Evolutionary conservation across 768 basidiomycete species (phyloP).

Genomic region (Boletus huronensis): DNA sequence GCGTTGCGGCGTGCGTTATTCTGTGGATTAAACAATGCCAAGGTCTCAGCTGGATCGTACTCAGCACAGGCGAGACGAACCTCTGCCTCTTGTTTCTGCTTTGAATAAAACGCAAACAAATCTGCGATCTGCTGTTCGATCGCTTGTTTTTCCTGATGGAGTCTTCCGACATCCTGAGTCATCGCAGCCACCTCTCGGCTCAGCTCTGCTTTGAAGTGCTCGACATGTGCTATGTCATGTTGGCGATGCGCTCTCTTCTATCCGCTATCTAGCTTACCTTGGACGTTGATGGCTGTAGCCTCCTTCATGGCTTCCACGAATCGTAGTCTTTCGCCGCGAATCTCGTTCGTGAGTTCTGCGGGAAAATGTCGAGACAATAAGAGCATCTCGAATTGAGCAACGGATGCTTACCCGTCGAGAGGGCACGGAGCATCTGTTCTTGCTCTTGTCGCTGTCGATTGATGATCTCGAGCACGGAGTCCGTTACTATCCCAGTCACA

Average conservation of each 20-base stretch:
- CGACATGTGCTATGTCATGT: slow-evolving; percentile 63
- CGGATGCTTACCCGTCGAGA: slow-evolving; percentile 55
- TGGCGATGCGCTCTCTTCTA: background rate
- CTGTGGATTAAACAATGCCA: slow-evolving; percentile 10
- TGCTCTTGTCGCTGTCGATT: slow-evolving; percentile 71
- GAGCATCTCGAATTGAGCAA: background rate
- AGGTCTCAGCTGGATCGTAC: background rate
- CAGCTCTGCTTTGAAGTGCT: slow-evolving; percentile 82
- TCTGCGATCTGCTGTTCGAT: slow-evolving; percentile 72
- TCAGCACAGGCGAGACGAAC: slow-evolving; percentile 12
- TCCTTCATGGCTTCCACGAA: slow-evolving; percentile 97
- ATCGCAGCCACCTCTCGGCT: slow-evolving; percentile 69
- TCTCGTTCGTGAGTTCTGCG: slow-evolving; percentile 76
- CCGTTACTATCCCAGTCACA: slow-evolving; percentile 41
- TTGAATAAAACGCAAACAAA: slow-evolving; percentile 67
- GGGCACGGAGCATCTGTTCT: slow-evolving; percentile 59
- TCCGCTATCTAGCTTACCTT: slow-evolving; percentile 42
- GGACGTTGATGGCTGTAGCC: slow-evolving; percentile 84
- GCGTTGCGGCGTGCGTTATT: slow-evolving; percentile 22
- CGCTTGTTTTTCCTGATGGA: slow-evolving; percentile 61
- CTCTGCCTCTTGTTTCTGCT: slow-evolving; percentile 49
- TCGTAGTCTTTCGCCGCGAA: slow-evolving; percentile 77
- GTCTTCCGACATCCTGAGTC: slow-evolving; percentile 67
- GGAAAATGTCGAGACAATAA: background rate
- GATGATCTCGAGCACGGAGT: slow-evolving; percentile 57